Evolutionary conservation across 176 grass and related monocot species (phyloP), one percentile per base, ranked within the genome.

Genomic region (Cocos nucifera): DNA sequence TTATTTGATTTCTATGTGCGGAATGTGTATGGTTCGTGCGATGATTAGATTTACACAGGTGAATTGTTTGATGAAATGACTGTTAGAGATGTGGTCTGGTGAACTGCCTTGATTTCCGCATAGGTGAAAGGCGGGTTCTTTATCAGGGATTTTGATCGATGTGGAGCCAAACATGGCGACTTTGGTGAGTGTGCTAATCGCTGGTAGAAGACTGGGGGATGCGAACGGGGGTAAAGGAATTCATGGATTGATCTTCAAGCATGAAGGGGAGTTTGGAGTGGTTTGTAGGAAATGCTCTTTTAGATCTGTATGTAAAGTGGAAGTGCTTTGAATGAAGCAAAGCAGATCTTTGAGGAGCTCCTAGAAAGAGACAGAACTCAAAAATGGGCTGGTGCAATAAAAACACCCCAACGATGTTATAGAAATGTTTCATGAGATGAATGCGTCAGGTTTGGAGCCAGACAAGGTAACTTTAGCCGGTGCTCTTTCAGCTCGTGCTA

Each of bases 221-320:
- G 28, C 53, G 56, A 39, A 4, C 14, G 5, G 52, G 27, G 68
- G 76, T 56, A 73, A 44, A 58, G 62, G 39, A 0, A 25, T 79
- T 18, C 75, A 82, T 2, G 71, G 71, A 21, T 69, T 69, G 72
- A 26, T 49, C 7, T 10, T 73, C 28, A 79, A 79, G 63, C 54
- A 63, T 27, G 67, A 76, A 52, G 10, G 6, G 12, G 63, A 51
- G 25, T 53, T 76, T 56, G 61, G 8, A 28, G 53, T 70, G 30
- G 54, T 73, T 30, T 20, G 63, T 75, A 19, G 50, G 76, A 18
- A 88, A 83, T 70, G 75, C 58, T 0, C 20, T 82, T 65, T 5
- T 87, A 16, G 72, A 73, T 69, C 79, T 83, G 85, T 73, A 79
- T 66, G 75, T 29, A 22, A 87, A 87, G 49, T 87, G 78, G 1